These are phyloP conservation scores for Macrolepiota dolichaula DNA, from an alignment of 768 basidiomycete genomes.

Conservation along the genomic window DNA sequence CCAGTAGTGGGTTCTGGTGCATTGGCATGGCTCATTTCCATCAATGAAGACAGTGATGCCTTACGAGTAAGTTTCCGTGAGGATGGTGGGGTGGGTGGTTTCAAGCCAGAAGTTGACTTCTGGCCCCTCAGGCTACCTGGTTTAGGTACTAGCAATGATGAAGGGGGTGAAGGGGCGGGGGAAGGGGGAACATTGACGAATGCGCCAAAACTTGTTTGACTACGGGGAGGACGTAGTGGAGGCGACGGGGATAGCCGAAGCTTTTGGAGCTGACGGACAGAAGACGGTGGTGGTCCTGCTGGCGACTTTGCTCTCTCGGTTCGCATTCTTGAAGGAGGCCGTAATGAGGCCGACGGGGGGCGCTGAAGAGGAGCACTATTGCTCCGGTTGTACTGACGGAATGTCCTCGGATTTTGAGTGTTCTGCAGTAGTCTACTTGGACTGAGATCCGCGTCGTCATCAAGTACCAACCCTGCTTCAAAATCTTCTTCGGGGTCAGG, in stretches of 20 bases:
- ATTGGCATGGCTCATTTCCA: slow-evolving; percentile 57
- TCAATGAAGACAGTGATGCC: slow-evolving; percentile 66
- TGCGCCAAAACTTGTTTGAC: slow-evolving; percentile 55
- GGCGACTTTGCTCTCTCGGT: slow-evolving; percentile 72
- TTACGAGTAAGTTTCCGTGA: slow-evolving; percentile 68
- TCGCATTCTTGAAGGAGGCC: slow-evolving; percentile 64
- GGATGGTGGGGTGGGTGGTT: slow-evolving; percentile 69
- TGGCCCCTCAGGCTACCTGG: slow-evolving; percentile 76
- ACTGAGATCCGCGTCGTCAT: slow-evolving; percentile 79
- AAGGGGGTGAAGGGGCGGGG: slow-evolving; percentile 46
- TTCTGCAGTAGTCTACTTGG: slow-evolving; percentile 67
- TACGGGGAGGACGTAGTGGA: slow-evolving; percentile 53
- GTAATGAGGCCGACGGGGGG: slow-evolving; percentile 34
- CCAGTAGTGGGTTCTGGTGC: slow-evolving; percentile 45
- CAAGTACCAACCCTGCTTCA: slow-evolving; percentile 80
- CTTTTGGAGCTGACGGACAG: slow-evolving; percentile 64
- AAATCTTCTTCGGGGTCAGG: slow-evolving; percentile 82
- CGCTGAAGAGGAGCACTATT: slow-evolving; percentile 56
- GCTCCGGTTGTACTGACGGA: slow-evolving; percentile 47
- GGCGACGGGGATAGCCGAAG: slow-evolving; percentile 69
- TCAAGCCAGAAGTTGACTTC: slow-evolving; percentile 81
- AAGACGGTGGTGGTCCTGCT: slow-evolving; percentile 64
- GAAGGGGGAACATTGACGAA: slow-evolving; percentile 46
- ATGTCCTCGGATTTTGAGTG: slow-evolving; percentile 37
- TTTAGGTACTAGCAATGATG: slow-evolving; percentile 57